Evolutionary conservation across 2,329 filamentous ascomycete species (phyloP), one percentile per base, ranked within the genome.

Genomic region (Emericellopsis atlantica): DNA sequence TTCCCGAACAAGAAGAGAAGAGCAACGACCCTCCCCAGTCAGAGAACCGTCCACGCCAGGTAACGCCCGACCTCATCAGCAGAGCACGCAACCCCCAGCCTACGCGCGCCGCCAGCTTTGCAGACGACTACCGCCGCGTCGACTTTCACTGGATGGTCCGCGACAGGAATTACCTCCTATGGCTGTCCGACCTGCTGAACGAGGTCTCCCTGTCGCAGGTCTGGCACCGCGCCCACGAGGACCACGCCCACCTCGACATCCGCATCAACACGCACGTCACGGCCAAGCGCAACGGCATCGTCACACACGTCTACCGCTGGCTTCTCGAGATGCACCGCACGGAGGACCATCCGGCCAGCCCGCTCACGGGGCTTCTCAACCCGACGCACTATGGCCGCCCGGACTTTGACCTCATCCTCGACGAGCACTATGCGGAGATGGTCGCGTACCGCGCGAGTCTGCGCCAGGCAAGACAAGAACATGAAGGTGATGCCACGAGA

Each of bases 141-240:
- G 73, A 77, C 48, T 76, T 77, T 43, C 72, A 77, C 53, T 77
- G 74, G 73, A 73, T 72, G 46, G 72, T 76, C 1, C 69, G 72
- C 18, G 71, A 76, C 37, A 63, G 65, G 42, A 74, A 75, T 52
- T 64, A 71, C 39, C 61, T 77, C 0, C 59, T 70, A 4, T 76
- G 73, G 73, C 70, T 78, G 40, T 72, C 72, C 0, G 66, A 73
- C 46, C 64, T 76, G 0, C 61, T 76, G 5, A 76, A 76, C 48
- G 54, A 60, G 11, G 65, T 70, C 3, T 61, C 57, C 1, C 48
- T 49, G n/a, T 58, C 56, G 5, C 61, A 66, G 42, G 47, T 53
- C 2, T 59, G 57, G 51, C 58, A 63, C 7, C 58, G 59, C 6
- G 54, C 57, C 8, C 56, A 66, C 16, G 54, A 59, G 14, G 46